Conservation (phyloP, 1,139 yeast species). For the Geotrichum restrictum region DNA sequence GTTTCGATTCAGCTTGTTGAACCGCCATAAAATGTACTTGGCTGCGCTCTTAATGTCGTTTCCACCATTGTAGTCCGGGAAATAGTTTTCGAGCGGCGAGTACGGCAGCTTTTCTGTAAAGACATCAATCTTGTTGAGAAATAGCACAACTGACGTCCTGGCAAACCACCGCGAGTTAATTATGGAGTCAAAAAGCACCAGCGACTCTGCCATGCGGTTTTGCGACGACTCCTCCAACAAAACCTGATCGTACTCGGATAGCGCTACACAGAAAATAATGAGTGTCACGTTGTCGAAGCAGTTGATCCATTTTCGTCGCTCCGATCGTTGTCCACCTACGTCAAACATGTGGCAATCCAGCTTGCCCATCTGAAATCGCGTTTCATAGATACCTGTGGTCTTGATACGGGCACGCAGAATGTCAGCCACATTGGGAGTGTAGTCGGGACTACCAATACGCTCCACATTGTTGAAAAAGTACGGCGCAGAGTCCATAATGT, state of each 20-base stretch:
- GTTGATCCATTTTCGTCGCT: conserved; percentile 92
- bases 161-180: conserved; percentile 91
- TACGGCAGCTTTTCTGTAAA: conserved; percentile 79
- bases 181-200: conserved; percentile 81
- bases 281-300: conserved; percentile 90
- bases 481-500: conserved; percentile 80
- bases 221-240: conserved; percentile 67
- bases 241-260: conserved; percentile 86
- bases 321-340: conserved; percentile 93
- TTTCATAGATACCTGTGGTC: conserved; percentile 88
- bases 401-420: conserved; percentile 83
- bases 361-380: conserved; percentile 70
- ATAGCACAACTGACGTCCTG: conserved; percentile 77
- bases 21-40: conserved; percentile 86
- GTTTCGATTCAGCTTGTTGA: conserved; percentile 78
- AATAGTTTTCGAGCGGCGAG: conserved; percentile 76
- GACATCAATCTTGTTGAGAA: conserved; percentile 83
- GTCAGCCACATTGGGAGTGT: conserved; percentile 71
- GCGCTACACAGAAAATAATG: conserved; percentile 84
- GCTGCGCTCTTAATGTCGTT: conserved; percentile 86
- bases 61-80: conserved; percentile 91
- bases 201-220: conserved; percentile 80
- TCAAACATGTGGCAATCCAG: conserved; percentile 79
- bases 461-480: conserved; percentile 70
- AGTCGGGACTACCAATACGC: conserved; percentile 58